These are phyloP conservation scores for Candida ortonii DNA, from an alignment of 805 yeast genomes.

Conservation along the genomic window DNA sequence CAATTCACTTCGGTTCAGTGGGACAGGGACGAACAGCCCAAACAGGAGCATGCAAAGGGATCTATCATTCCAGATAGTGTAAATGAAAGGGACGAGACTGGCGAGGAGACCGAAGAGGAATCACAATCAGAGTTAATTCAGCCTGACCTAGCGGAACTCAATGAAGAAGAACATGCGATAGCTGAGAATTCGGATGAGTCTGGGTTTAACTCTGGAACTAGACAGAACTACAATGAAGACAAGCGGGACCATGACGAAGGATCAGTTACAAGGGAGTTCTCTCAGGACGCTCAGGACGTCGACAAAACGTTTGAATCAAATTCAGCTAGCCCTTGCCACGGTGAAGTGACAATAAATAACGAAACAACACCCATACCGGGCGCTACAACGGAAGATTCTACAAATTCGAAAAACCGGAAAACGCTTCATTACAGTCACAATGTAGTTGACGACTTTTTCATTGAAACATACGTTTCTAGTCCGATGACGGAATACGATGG, in stretches of 20 bases:
- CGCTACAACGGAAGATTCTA: neutral
- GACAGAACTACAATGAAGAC: neutral
- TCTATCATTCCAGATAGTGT: conserved; percentile 5
- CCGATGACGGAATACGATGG: conserved; percentile 74
- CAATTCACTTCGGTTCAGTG: conserved; percentile 57
- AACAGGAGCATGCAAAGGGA: conserved; percentile 1
- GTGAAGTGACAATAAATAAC: no score
- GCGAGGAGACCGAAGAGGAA: conserved; percentile 5
- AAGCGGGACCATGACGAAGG: no score
- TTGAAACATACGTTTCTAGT: conserved; percentile 44
- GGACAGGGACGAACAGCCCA: conserved; percentile 47
- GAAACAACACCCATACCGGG: conserved; percentile 1
- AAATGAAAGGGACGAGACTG: conserved; percentile 3
- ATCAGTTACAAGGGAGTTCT: no score
- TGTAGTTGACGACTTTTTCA: conserved; percentile 28
- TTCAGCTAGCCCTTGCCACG: no score
- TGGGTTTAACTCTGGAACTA: neutral
- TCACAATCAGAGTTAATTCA: conserved; percentile 12
- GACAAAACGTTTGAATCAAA: no score
- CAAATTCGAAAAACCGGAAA: no score
- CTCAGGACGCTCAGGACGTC: no score
- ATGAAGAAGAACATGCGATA: neutral
- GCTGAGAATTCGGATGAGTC: neutral
- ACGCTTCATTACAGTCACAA: no score
- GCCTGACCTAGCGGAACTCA: conserved; percentile 3